Evolutionary conservation across 2,329 filamentous ascomycete species (phyloP).

Genomic region (Alternaria gaisen): DNA sequence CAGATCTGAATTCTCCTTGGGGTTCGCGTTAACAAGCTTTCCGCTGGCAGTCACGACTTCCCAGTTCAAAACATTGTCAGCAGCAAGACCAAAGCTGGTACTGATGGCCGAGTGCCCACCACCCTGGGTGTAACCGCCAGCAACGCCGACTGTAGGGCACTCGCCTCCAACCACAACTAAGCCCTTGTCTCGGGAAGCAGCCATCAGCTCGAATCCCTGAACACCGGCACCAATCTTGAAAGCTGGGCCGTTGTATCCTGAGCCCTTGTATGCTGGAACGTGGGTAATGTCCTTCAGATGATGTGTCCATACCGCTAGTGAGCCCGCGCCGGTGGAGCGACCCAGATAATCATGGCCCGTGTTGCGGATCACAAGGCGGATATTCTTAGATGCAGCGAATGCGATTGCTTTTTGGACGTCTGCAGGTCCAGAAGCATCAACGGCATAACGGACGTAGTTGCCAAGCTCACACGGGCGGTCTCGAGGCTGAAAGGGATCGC

Average conservation of each 20-base stretch:
- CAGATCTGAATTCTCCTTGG: conserved; percentile 28
- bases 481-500: conserved; percentile 30
- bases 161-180: conserved; percentile 32
- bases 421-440: conserved; percentile 22
- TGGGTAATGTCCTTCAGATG: conserved; percentile 30
- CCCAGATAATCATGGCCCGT: conserved; percentile 44
- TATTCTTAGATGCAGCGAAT: conserved; percentile 36
- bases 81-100: conserved; percentile 50
- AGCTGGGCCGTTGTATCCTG: conserved; percentile 27
- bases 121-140: conserved; percentile 45
- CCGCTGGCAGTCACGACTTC: conserved; percentile 37
- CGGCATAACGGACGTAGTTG: conserved; percentile 33
- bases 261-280: conserved; percentile 17
- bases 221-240: conserved; percentile 41
- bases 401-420: conserved; percentile 26
- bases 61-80: conserved; percentile 34
- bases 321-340: conserved; percentile 25
- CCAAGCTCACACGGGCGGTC: conserved; percentile 32
- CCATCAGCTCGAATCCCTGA: conserved; percentile 31
- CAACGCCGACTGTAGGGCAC: conserved; percentile 57
- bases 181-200: conserved; percentile 26
- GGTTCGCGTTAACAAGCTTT: conserved; percentile 28
- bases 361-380: conserved; percentile 41
- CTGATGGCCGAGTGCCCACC: conserved; percentile 64
- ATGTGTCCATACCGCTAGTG: conserved; percentile 32